phyloP scores from a whole-genome alignment of 2,329 filamentous ascomycete species.

The Aureobasidium pullulans region DNA sequence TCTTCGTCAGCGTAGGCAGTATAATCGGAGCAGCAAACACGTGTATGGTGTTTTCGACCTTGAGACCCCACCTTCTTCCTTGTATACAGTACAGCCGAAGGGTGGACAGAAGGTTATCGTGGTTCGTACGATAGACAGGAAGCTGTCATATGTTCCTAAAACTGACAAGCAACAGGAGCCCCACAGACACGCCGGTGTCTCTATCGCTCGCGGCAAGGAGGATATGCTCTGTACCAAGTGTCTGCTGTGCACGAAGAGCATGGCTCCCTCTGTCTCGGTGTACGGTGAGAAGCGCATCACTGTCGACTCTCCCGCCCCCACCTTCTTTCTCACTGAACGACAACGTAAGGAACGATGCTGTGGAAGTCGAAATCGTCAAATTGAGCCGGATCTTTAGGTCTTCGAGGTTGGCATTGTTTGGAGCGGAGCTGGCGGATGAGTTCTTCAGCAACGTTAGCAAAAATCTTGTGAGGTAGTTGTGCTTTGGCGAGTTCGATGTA shows the following conservation, averaged over 20 bases:
- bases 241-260: slow-evolving; percentile 76
- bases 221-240: too few species aligned
- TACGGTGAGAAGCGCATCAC: slow-evolving; percentile 78
- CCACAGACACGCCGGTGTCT: slow-evolving; percentile 90
- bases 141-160: neutral
- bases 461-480: neutral
- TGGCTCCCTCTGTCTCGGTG: slow-evolving; percentile 89
- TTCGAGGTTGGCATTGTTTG: neutral
- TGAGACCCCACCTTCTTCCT: too few species aligned
- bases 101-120: slow-evolving; percentile 80
- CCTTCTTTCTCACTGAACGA: too few species aligned
- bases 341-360: neutral
- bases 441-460: neutral
- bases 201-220: slow-evolving; percentile 91
- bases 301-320: too few species aligned
- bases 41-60: too few species aligned
- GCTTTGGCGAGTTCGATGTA: neutral
- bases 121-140: slow-evolving; percentile 47
- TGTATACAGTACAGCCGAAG: slow-evolving; percentile 23
- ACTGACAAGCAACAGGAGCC: slow-evolving; percentile 54
- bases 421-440: neutral
- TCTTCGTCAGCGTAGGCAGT: too few species aligned
- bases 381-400: neutral
- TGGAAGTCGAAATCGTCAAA: neutral
- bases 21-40: too few species aligned